Evolutionary conservation across 352 stramenopile genomes (phyloP).

Genomic region (Phytophthora crassamura): DNA sequence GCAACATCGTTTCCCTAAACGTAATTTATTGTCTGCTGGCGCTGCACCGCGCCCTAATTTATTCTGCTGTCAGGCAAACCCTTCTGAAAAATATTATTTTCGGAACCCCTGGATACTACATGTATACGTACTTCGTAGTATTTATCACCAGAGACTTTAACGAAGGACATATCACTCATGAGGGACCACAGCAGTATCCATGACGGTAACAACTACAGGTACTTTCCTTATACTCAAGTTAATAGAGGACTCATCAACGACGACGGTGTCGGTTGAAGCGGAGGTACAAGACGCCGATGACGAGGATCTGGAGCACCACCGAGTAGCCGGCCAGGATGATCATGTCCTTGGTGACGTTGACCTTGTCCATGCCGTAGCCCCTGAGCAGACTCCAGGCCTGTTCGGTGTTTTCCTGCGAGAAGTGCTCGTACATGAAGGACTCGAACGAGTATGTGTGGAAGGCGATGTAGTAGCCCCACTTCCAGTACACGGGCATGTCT

Average conservation of each 20-base stretch:
- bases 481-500: constrained; percentile 77
- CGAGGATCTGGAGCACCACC: constrained; percentile 57
- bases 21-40: too few relatives aligned
- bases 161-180: too few relatives aligned
- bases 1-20: too few relatives aligned
- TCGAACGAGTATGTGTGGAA: constrained; percentile 91
- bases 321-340: constrained; percentile 57
- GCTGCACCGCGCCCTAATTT: too few relatives aligned
- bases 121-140: too few relatives aligned
- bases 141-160: too few relatives aligned
- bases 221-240: constrained; percentile 30
- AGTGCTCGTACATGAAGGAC: constrained; percentile 88
- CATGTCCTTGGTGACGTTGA: constrained; percentile 64
- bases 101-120: too few relatives aligned
- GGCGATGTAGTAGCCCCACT: constrained; percentile 87
- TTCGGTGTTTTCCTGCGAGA: constrained; percentile 40
- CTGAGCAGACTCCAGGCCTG: constrained; percentile 40
- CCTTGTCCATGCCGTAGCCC: constrained; percentile 63
- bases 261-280: constrained; percentile 45
- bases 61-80: too few relatives aligned
- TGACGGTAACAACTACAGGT: not conserved
- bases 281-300: constrained; percentile 51
- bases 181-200: too few relatives aligned
- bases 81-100: too few relatives aligned
- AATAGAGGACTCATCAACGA: constrained; percentile 34